Evolutionary conservation across 2,329 filamentous ascomycete genomes (phyloP), one percentile per base, ranked within the genome.

Genomic region (Davidsoniella neocaledoniae): DNA sequence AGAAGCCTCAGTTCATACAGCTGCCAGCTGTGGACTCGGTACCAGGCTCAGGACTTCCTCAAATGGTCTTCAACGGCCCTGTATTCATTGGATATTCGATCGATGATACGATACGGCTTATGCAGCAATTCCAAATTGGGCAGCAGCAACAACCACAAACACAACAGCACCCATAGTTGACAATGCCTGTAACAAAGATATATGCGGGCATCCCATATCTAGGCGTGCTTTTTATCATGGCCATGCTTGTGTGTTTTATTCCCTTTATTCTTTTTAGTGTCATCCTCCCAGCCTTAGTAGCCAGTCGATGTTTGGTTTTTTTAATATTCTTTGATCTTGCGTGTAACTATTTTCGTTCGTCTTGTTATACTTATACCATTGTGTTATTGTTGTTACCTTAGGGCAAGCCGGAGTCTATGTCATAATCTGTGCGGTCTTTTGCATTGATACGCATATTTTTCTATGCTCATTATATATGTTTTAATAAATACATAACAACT

Each of bases 11-110:
- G 17, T 19, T 19, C 19, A 33, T 33, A 37, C 43, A 26, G 14
- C 6, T 29, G 19, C 23, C 26, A 19, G 10, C 43, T 14, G n/a
- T 7, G 2, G n/a, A 10, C 16, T 12, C 26, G 14, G 8, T 16
- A 46, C 12, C 29, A 12, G 26, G 10, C 19, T 17, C 17, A 46
- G 23, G 29, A 26, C 6, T 14, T 45, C 76, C 84, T 8, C 81
- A 83, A 57, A 83, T 95, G 75, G 71, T 93, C 0, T 94, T 95
- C 60, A 94, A 85, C 7, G 90, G 90, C 0, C 90, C 90, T 0
- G 87, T 95, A 0, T 95, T 95, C 60, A 86, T 96, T 58, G 90
- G 90, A 0, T 95, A 94, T 59, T 79, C 82, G 8, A 75, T 86
- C 54, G 85, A 93, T 53, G 81, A 93, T 61, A 83, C 85, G n/a